Evolutionary conservation across 75 land plant genomes (phyloP).

Genomic region (Pseudotsuga menziesii): DNA sequence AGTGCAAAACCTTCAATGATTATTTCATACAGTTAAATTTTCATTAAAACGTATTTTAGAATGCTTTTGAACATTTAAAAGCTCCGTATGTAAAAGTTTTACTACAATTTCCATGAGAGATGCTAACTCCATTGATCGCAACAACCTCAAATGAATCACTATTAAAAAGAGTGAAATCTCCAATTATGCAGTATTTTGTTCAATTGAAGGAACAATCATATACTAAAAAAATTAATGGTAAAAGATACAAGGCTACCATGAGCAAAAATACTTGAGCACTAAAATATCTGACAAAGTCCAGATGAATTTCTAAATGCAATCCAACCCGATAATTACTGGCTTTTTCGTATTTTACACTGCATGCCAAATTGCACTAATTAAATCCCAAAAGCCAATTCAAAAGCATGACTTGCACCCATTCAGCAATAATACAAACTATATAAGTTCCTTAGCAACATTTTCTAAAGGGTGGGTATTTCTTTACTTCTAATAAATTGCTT

Average conservation of each 20-base stretch:
- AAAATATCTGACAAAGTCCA: neutral
- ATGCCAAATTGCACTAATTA: neutral
- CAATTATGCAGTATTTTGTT: neutral
- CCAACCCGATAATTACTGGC: neutral
- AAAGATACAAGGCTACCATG: neutral
- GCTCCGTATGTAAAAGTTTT: neutral
- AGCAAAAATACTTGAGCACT: neutral
- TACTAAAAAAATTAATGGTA: neutral
- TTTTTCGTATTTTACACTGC: neutral
- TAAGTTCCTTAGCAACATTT: neutral
- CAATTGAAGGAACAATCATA: neutral
- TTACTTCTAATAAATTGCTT: constrained; percentile 67
- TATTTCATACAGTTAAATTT: neutral
- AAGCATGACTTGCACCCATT: neutral
- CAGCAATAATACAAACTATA: neutral
- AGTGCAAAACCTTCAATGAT: neutral
- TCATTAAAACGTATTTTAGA: neutral
- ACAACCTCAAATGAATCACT: neutral
- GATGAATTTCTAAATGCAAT: neutral
- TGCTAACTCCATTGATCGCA: neutral
- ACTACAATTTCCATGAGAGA: neutral
- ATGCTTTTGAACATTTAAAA: neutral
- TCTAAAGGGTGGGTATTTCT: constrained; percentile 25
- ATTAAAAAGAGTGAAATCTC: neutral
- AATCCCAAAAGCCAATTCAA: neutral